Evolutionary conservation across 805 yeast species (phyloP).

Genomic region (Ogataea salicorniae): DNA sequence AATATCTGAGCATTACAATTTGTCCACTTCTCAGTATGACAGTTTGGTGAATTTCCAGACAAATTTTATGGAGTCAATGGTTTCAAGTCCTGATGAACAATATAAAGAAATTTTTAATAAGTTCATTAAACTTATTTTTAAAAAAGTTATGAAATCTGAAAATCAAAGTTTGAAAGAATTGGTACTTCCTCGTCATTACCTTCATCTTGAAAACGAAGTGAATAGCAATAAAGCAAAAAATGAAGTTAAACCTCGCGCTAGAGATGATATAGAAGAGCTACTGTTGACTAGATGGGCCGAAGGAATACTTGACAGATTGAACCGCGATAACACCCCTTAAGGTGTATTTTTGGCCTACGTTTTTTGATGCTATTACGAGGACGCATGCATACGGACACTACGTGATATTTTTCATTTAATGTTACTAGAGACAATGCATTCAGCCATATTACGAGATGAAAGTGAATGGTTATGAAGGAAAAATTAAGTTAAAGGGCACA

Average conservation of each 20-base stretch:
- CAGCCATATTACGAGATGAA: too few relatives aligned
- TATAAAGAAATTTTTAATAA: conserved; percentile 27
- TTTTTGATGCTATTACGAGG: neutral
- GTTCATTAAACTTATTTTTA: conserved; percentile 27
- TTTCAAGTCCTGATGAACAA: conserved; percentile 22
- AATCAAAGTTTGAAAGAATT: conserved; percentile 21
- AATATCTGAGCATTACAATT: conserved; percentile 43
- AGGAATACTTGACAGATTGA: conserved; percentile 23
- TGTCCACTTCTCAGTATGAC: conserved; percentile 51
- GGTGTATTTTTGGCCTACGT: neutral
- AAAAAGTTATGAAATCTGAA: conserved; percentile 29
- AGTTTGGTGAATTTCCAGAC: conserved; percentile 35
- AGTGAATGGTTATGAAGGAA: too few relatives aligned
- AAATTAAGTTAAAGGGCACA: too few relatives aligned
- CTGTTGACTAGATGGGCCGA: conserved; percentile 48
- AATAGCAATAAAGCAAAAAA: conserved; percentile 4
- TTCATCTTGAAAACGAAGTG: conserved; percentile 20
- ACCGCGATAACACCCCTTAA: too few relatives aligned
- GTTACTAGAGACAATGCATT: too few relatives aligned
- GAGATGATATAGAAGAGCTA: conserved; percentile 39
- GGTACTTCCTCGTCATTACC: conserved; percentile 23
- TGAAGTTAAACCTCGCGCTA: conserved; percentile 3
- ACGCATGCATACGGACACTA: too few relatives aligned
- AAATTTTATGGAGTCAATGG: conserved; percentile 26
- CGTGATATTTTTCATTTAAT: too few relatives aligned